Percentiles rank a stretch among this genome's conserved stretches.
phyloP scores from a whole-genome alignment of 352 stramenopile genomes.

The Hyaloperonospora brassicae region DNA sequence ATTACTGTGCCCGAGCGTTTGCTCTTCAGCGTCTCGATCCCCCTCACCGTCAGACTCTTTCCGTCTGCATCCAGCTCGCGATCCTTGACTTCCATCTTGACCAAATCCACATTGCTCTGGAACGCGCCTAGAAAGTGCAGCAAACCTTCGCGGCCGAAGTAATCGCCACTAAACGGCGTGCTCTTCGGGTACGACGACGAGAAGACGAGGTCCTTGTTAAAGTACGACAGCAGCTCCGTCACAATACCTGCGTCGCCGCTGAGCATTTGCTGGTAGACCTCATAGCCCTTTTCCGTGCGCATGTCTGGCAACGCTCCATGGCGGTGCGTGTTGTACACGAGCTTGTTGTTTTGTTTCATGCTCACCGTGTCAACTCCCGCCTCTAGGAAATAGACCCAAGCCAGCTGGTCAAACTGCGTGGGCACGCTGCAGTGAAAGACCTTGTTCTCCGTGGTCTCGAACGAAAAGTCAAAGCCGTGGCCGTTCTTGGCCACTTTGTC shows the following conservation, averaged over 20 bases:
- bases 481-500: slow-evolving; percentile 74
- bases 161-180: slow-evolving; percentile 71
- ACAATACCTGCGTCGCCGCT: slow-evolving; percentile 41
- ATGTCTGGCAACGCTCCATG: slow-evolving; percentile 64
- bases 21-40: slow-evolving; percentile 74
- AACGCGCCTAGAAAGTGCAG: slow-evolving; percentile 72
- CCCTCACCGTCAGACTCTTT: slow-evolving; percentile 68
- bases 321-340: slow-evolving; percentile 72
- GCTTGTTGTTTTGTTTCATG: slow-evolving; percentile 80
- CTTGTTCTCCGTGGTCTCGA: slow-evolving; percentile 79
- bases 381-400: slow-evolving; percentile 83
- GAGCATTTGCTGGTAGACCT: slow-evolving; percentile 63
- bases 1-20: slow-evolving; percentile 68
- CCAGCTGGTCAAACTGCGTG: slow-evolving; percentile 71
- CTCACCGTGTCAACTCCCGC: slow-evolving; percentile 69
- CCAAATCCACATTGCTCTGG: slow-evolving; percentile 66
- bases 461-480: slow-evolving; percentile 79
- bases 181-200: slow-evolving; percentile 75
- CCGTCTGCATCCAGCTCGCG: slow-evolving; percentile 49
- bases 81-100: slow-evolving; percentile 74
- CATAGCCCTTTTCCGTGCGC: slow-evolving; percentile 69
- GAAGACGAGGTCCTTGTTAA: slow-evolving; percentile 87
- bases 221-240: slow-evolving; percentile 72
- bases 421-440: slow-evolving; percentile 75
- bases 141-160: slow-evolving; percentile 78